These are phyloP conservation scores for Lodderomyces pseudojiufengensis DNA, from an alignment of 1,139 yeast species.

Conservation along the genomic window DNA sequence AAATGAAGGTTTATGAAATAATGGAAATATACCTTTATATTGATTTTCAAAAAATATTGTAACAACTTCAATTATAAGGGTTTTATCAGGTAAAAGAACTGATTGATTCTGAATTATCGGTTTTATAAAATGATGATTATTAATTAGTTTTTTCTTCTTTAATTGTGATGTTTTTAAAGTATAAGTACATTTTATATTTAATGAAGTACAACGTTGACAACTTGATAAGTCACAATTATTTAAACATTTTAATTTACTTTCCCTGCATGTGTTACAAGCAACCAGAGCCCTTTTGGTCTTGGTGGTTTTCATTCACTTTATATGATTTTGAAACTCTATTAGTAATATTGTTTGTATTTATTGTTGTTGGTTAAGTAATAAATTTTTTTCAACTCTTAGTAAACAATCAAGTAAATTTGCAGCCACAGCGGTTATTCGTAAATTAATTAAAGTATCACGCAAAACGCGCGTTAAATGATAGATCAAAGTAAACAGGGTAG, in stretches of 20 bases:
- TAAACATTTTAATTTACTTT: conserved; percentile 22
- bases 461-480: too few species aligned
- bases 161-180: conserved; percentile 22
- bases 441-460: too few species aligned
- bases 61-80: conserved; percentile 22
- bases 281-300: conserved; percentile 18
- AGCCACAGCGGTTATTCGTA: too few species aligned
- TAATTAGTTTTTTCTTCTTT: conserved; percentile 11
- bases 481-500: too few species aligned
- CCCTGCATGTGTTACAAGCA: conserved; percentile 24
- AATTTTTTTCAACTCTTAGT: too few species aligned
- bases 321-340: too few species aligned
- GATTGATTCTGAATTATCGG: conserved; percentile 1
- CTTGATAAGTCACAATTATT: conserved; percentile 14
- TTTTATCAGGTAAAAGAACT: conserved; percentile 25
- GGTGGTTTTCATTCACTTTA: conserved; percentile 5
- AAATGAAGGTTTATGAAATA: conserved; percentile 30
- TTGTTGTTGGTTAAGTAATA: too few species aligned
- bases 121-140: conserved; percentile 6
- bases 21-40: conserved; percentile 32
- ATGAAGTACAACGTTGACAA: conserved; percentile 22
- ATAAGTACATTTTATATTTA: conserved; percentile 20
- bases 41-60: conserved; percentile 32
- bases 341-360: too few species aligned
- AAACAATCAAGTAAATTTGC: too few species aligned